Base-by-base conservation (phyloP, 192 early-diverging fungal genomes). In the Coemansia sp. region DNA sequence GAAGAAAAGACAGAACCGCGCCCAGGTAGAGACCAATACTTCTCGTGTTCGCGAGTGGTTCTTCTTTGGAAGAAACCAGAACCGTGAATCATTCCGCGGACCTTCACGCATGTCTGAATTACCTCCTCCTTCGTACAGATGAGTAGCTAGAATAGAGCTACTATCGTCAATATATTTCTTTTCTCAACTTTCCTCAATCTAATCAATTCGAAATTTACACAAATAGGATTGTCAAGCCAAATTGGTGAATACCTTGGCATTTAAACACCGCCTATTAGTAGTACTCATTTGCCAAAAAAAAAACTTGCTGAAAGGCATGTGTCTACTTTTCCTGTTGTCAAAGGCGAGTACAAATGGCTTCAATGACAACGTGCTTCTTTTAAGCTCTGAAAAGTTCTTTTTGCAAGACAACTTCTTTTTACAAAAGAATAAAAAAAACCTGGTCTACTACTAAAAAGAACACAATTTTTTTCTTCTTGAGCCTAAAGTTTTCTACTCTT, bases 31-130 rank as follows among this genome's bases (percentile, higher is more conserved):
- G 2, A 59, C 29, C 0, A 29, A 59, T 15, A 16, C 55, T 16
- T 34, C 55, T 12, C 55, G 55, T 31, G 55, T 59, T 29, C 55
- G 31, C 2, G 12, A 20, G 55, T 59, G 55, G 55, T 34, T 34
- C 29, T 59, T 59, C 55, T 59, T 59, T 59, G 55, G 52, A 15
- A 22, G 29, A 20, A 15, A 59, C 13, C 55, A 59, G 27, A 33
- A 59, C 55, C 55, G 55, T 6, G 15, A 33, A 1, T 59, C 55
- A 18, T 29, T 59, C 24, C 55, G 29, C 34, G 29, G 15, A 16
- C 55, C 55, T 2, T 33, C 55, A 18, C 55, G 29, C 55, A 59
- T 59, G 15, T 59, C 55, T 5, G 55, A 59, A 20, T 5, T 12
- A 59, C 29, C 55, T 5, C 55, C 55, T 13, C 55, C 43, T 16